Conservation (phyloP, 1,284 basidiomycete species). For the Ganoderma boninense region DNA sequence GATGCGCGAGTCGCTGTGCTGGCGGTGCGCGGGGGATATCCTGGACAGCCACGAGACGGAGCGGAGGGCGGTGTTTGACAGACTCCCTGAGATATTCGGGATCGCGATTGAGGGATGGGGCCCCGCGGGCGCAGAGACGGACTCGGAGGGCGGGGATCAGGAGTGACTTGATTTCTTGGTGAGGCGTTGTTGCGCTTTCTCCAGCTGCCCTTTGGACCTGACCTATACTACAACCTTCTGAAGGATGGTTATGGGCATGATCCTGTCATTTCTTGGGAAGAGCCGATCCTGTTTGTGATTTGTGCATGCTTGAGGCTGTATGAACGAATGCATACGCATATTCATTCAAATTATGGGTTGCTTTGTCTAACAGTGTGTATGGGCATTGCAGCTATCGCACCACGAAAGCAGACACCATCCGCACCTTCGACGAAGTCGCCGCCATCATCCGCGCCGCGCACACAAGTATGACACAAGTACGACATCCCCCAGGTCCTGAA, state of each 20-base stretch:
- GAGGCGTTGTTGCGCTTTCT: background rate
- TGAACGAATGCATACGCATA: no score
- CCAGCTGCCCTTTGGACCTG: no score
- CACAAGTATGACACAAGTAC: slow-evolving; percentile 6
- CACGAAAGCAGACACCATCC: background rate
- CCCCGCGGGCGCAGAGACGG: background rate
- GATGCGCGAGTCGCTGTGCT: background rate
- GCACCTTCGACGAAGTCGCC: background rate
- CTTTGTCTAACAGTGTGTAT: no score
- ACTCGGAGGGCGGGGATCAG: background rate
- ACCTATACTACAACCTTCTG: no score
- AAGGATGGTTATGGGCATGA: no score
- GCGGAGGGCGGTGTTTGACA: background rate
- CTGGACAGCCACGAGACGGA: background rate
- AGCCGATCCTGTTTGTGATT: no score
- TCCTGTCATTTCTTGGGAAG: no score
- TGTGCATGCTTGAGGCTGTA: no score
- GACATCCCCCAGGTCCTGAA: background rate
- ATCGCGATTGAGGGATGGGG: background rate
- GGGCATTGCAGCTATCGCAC: no score
- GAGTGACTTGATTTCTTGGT: background rate
- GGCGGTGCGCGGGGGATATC: background rate
- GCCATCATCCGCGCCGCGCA: background rate
- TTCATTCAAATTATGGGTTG: no score
- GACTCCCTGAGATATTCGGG: background rate